These are phyloP conservation scores for Ammopiptanthus mongolicus DNA, from an alignment of 306 rosid species.

Conservation along the genomic window DNA sequence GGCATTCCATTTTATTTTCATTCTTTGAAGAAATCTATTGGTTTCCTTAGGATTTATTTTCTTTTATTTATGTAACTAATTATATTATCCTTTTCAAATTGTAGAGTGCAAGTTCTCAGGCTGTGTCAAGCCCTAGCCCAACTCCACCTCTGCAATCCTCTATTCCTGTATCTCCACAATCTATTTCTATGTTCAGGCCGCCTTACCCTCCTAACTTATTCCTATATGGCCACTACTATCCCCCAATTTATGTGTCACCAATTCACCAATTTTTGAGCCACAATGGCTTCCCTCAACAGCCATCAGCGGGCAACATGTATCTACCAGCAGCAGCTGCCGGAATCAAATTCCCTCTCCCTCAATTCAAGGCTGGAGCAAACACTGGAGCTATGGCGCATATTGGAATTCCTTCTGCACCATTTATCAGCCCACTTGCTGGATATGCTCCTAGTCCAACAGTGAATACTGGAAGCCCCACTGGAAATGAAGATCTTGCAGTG, in stretches of 20 bases:
- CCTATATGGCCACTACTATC: conserved; percentile 66
- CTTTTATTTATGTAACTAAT: background rate
- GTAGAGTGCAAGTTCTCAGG: conserved; percentile 56
- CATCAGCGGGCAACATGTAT: conserved; percentile 57
- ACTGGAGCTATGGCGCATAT: conserved; percentile 53
- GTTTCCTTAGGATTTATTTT: background rate
- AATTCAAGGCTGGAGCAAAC: conserved; percentile 60
- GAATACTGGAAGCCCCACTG: conserved; percentile 50
- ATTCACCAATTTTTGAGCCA: conserved; percentile 67
- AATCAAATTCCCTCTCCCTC: conserved; percentile 57
- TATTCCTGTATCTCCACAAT: conserved; percentile 50
- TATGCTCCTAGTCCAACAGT: conserved; percentile 47
- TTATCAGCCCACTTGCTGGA: conserved; percentile 52
- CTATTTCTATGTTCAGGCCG: conserved; percentile 67
- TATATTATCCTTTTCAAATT: background rate
- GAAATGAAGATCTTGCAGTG: conserved; percentile 56
- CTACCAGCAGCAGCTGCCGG: conserved; percentile 50
- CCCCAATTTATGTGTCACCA: conserved; percentile 63
- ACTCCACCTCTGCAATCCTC: conserved; percentile 66
- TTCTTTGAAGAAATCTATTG: background rate
- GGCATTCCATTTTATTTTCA: background rate
- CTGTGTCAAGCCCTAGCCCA: conserved; percentile 51
- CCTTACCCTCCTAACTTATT: conserved; percentile 68
- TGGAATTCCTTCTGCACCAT: conserved; percentile 66
- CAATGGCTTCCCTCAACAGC: conserved; percentile 69